Evolutionary conservation across 2,329 filamentous ascomycete genomes (phyloP), one percentile per base, ranked within the genome.

Genomic region (Penicillium sp.): DNA sequence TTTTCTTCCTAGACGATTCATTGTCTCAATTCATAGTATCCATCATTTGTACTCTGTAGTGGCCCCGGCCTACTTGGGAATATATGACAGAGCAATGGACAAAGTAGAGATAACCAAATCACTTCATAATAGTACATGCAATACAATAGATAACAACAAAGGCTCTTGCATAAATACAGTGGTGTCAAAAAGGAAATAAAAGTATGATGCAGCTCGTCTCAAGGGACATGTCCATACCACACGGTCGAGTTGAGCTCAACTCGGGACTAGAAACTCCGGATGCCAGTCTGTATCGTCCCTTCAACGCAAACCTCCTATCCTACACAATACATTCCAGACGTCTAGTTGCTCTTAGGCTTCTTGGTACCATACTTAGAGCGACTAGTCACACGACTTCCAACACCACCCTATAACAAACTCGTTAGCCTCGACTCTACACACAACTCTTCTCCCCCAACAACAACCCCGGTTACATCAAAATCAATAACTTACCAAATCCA

Each of bases 281-380:
- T 24, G 28, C 50, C 49, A 35, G 8, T 51, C 28, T 35, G n/a
- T 22, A 38, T 19, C 22, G 10, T n/a, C 19, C 12, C 35, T 24
- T 22, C 35, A 38, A 13, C 19, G 10, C n/a, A 22, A 1, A n/a
- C 19, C 8, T 19, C 33, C 7, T 55, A 54, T 40, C 51, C 17
- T 35, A 55, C 38, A 55, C 38, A 59, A 42, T 33, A 44, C 49
- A 38, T 30, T 35, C 58, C 49, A 53, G 10, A 53, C 53, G 10
- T 47, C 63, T 74, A 84, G 24, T 89, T 88, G 78, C 88, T 88
- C 89, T 98, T 98, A 0, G 95, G 94, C 84, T 97, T 98, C 89
- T 99, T 99, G 54, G 95, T 96, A 64, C 95, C 95, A 76, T 97
- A 99, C 81, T 99, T 99, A 74, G 93, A 97, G 73, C 95, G 86